phyloP scores from a whole-genome alignment of 805 yeast species.

The Candida xiaguanensis region DNA sequence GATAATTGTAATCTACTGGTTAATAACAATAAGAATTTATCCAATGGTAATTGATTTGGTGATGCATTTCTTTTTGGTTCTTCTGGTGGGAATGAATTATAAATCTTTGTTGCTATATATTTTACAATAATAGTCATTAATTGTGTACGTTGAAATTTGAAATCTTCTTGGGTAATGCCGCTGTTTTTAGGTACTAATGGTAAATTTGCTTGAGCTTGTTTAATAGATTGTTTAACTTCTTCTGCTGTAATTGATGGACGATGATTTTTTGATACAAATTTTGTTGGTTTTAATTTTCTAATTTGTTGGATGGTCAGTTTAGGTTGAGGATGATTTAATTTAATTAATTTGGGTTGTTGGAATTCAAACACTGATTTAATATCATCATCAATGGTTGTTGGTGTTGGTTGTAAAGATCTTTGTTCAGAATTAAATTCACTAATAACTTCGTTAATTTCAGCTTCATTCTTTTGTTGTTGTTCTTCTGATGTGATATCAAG shows the following conservation, averaged over 20 bases:
- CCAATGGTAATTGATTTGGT: conserved; percentile 33
- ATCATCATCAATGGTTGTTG: conserved; percentile 8
- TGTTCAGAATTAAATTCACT: conserved; percentile 4
- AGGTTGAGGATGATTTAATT: conserved; percentile 4
- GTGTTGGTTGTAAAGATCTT: conserved; percentile 9
- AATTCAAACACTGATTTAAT: conserved; percentile 2
- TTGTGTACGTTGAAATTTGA: conserved; percentile 30
- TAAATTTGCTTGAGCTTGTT: background rate
- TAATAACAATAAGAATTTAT: conserved; percentile 35
- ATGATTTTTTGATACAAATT: background rate
- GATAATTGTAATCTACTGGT: conserved; percentile 35
- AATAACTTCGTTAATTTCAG: conserved; percentile 3
- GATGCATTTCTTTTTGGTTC: conserved; percentile 18
- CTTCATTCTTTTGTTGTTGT: conserved; percentile 3
- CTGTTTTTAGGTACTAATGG: conserved; percentile 4
- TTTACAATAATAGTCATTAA: conserved; percentile 41
- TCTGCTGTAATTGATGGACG: conserved; percentile 5
- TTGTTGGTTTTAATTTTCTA: background rate
- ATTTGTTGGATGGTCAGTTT: background rate
- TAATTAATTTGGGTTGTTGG: conserved; percentile 7
- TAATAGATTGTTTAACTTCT: conserved; percentile 4
- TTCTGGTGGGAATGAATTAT: conserved; percentile 42
- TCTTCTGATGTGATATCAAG: conserved; percentile 10
- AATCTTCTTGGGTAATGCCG: conserved; percentile 15
- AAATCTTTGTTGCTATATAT: conserved; percentile 40